These are phyloP conservation scores for Boletus pseudo-olivaceus DNA, from an alignment of 768 basidiomycete genomes.

Conservation along the genomic window DNA sequence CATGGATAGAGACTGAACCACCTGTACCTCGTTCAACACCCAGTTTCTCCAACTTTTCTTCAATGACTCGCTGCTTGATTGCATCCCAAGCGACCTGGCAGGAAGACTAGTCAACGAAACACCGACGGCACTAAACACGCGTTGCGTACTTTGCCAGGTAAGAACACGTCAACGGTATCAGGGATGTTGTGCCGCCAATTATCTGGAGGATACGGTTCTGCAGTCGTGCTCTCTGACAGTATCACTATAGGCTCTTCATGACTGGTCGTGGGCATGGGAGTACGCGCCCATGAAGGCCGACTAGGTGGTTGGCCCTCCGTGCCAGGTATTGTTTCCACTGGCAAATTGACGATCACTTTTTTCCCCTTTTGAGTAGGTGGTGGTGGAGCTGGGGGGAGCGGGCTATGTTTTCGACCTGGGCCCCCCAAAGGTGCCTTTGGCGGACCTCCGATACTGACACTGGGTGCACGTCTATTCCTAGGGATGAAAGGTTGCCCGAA, in stretches of 20 bases:
- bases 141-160: conserved; percentile 69
- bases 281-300: conserved; percentile 59
- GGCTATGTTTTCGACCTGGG: conserved; percentile 72
- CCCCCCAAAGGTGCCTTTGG: conserved; percentile 84
- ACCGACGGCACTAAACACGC: conserved; percentile 5
- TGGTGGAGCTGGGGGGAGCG: conserved; percentile 42
- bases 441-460: conserved; percentile 77
- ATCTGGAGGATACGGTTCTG: conserved; percentile 64
- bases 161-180: conserved; percentile 69
- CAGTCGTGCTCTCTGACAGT: conserved; percentile 40
- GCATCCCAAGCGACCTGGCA: conserved; percentile 69
- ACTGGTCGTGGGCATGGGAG: conserved; percentile 43
- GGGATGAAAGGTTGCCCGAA: conserved; percentile 52
- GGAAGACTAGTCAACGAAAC: conserved; percentile 3
- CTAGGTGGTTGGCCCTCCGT: conserved; percentile 38
- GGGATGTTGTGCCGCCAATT: conserved; percentile 56
- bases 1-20: conserved; percentile 56
- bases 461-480: conserved; percentile 61
- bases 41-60: conserved; percentile 75
- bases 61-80: conserved; percentile 67
- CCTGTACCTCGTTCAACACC: conserved; percentile 67
- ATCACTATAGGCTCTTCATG: conserved; percentile 25
- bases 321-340: conserved; percentile 54
- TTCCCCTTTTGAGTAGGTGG: conserved; percentile 49
- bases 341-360: conserved; percentile 69